Conservation (phyloP, 176 grass and related monocot genomes). For the Oryza glaberrima region DNA sequence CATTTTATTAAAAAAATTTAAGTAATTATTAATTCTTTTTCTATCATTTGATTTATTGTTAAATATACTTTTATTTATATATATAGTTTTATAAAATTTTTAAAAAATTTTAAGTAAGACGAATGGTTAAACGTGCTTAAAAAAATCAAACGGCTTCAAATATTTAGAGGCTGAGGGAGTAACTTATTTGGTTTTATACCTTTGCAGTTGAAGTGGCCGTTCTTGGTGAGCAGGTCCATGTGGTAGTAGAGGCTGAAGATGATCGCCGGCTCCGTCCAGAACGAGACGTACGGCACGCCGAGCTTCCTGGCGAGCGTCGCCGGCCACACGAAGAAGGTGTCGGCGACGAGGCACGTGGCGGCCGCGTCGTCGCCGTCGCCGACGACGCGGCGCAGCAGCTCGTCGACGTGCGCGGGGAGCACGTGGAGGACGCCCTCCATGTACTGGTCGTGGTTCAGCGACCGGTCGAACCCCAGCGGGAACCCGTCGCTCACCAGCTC, state of each 20-base stretch:
- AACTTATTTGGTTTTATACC: constrained; percentile 26
- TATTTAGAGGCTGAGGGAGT: too few species aligned
- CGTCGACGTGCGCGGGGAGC: constrained; percentile 66
- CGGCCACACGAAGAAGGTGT: constrained; percentile 81
- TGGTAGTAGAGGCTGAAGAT: constrained; percentile 70
- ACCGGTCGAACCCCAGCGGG: constrained; percentile 55
- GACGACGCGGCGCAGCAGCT: constrained; percentile 54
- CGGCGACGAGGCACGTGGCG: constrained; percentile 56
- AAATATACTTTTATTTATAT: too few species aligned
- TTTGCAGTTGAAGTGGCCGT: constrained; percentile 63
- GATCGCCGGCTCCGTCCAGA: constrained; percentile 76
- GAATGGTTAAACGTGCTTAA: too few species aligned
- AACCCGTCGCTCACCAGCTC: constrained; percentile 65
- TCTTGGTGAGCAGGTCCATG: constrained; percentile 57
- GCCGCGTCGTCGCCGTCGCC: constrained; percentile 47
- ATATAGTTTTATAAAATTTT: too few species aligned
- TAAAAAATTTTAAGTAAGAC: too few species aligned
- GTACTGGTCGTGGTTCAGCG: constrained; percentile 64
- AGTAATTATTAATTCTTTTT: too few species aligned
- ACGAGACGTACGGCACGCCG: constrained; percentile 62
- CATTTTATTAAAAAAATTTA: too few species aligned
- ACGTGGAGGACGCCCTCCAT: constrained; percentile 60
- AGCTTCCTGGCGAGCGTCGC: constrained; percentile 54
- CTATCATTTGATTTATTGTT: too few species aligned
- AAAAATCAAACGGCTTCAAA: too few species aligned